Conservation (phyloP, 1,284 basidiomycete genomes). For the Rhizoctonia solani region DNA sequence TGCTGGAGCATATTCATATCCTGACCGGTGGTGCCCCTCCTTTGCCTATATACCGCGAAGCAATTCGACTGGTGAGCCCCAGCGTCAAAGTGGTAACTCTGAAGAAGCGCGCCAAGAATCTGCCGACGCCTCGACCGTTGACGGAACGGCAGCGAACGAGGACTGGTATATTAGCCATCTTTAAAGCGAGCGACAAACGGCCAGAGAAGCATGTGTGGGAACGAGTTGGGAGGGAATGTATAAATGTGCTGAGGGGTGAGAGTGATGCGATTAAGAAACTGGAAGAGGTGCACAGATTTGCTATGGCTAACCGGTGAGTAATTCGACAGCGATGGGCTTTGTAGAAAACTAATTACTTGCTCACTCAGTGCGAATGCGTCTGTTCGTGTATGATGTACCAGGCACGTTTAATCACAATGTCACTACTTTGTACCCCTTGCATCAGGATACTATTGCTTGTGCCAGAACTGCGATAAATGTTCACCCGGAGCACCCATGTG, state of each 20-base stretch:
- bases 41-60: constrained; percentile 74
- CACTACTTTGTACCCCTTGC: not conserved
- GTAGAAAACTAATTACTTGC: not conserved
- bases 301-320: constrained; percentile 81
- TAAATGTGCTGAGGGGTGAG: constrained; percentile 65
- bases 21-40: constrained; percentile 70
- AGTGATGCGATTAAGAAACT: constrained; percentile 62
- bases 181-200: constrained; percentile 59
- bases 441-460: too few relatives aligned
- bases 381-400: constrained; percentile 23
- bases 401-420: not conserved
- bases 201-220: constrained; percentile 62
- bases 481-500: too few relatives aligned
- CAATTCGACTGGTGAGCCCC: constrained; percentile 67
- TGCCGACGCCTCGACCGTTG: constrained; percentile 68
- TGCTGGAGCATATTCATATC: constrained; percentile 71
- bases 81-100: constrained; percentile 53
- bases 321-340: not conserved
- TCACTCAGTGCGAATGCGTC: constrained; percentile 21
- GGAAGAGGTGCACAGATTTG: constrained; percentile 66
- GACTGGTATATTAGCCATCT: constrained; percentile 67
- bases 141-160: constrained; percentile 76
- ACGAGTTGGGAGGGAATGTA: constrained; percentile 73
- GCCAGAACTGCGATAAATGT: too few relatives aligned
- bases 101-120: constrained; percentile 61